Evolutionary conservation across 2,329 filamentous ascomycete species (phyloP), one percentile per base, ranked within the genome.

Genomic region (Penicillium nordicum): DNA sequence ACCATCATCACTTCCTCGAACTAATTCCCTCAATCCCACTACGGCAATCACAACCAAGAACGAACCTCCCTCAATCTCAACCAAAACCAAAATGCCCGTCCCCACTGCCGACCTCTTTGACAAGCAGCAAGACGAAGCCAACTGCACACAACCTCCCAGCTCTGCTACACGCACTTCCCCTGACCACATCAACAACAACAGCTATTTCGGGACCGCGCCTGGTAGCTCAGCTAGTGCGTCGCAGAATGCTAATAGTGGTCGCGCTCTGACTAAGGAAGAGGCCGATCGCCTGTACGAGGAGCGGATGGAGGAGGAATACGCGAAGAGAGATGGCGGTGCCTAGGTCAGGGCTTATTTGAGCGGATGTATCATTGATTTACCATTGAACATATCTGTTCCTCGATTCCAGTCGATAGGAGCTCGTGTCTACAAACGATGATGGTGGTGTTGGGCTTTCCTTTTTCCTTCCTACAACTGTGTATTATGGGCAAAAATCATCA

Each of bases 301-400:
- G 63, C 70, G 74, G 14, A 79, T 79, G 65, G 77, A 77, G 66
- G 76, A 77, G 45, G 78, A 80, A 63, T 76, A 78, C 66, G 74
- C 74, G 55, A 76, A 77, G 72, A 63, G 76, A 48, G 76, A 78
- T 62, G 72, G 73, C 1, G 73, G 74, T 67, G 74, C 78, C 64
- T 75, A 64, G 67, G 45, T 25, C 23, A 11, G 18, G 5, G 16
- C 18, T 30, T 9, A 38, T 38, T 6, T 4, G 36, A 34, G 5
- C 36, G 18, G 27, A 2, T 32, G 5, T n/a, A 21, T n/a, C 6
- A 14, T 14, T 38, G 27, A 1, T 32, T 4, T n/a, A 21, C 23
- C 6, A 14, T 14, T 23, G 32, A 6, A 29, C 32, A 46, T 37
- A 4, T 29, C 12, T 18, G 2, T 14, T 27, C 5, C 11, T 23